phyloP scores from a whole-genome alignment of 139 green algal genomes.

The Klebsormidium nitens region DNA sequence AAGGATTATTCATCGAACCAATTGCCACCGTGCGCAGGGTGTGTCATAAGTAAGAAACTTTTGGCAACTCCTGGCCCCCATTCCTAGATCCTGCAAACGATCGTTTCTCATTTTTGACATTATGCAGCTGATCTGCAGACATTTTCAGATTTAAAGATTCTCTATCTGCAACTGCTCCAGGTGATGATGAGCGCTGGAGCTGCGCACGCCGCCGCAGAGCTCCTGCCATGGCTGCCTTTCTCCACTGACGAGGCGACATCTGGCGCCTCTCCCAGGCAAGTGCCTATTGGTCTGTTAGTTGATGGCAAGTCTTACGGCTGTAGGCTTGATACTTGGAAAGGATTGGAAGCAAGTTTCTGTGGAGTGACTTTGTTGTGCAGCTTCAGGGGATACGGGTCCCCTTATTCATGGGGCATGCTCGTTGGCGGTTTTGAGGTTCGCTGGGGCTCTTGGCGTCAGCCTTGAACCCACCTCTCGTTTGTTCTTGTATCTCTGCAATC shows the following conservation, averaged over 20 bases:
- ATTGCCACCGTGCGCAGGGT: neutral
- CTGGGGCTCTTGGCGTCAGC: too few relatives aligned
- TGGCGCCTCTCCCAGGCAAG: neutral
- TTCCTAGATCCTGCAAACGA: too few relatives aligned
- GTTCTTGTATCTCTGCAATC: neutral
- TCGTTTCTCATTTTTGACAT: too few relatives aligned
- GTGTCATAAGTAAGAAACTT: neutral
- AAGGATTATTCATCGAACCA: too few relatives aligned
- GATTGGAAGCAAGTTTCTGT: neutral
- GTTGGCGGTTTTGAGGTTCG: too few relatives aligned
- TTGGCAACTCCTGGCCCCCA: neutral
- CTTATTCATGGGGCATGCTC: neutral
- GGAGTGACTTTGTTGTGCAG: neutral
- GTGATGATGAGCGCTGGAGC: constrained; percentile 23
- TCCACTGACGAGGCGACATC: neutral
- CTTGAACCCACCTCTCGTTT: neutral
- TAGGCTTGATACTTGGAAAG: neutral
- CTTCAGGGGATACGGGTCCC: neutral
- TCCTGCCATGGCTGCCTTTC: constrained; percentile 24
- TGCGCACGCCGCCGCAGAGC: constrained; percentile 12
- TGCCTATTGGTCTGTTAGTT: neutral
- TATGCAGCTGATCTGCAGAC: neutral
- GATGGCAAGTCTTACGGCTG: neutral
- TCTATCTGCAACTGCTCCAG: neutral
- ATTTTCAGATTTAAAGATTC: neutral